phyloP scores from a whole-genome alignment of 2,329 filamentous ascomycete genomes.

The Thielaviopsis punctulata region DNA sequence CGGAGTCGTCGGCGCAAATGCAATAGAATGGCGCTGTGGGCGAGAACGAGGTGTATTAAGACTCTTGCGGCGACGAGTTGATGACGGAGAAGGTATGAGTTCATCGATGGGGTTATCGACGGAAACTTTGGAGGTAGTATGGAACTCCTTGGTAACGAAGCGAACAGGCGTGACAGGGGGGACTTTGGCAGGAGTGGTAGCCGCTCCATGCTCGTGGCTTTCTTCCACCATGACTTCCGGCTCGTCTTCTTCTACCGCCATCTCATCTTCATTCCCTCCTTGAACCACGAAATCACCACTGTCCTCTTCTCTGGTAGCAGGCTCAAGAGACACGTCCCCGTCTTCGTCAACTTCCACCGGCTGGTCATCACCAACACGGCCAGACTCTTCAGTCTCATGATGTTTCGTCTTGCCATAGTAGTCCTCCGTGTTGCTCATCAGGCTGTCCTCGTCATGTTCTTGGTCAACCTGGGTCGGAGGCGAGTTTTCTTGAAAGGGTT shows the following conservation, averaged over 20 bases:
- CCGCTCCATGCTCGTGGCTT: slow-evolving; percentile 4
- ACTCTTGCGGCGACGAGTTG: slow-evolving; percentile 25
- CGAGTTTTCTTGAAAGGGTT: slow-evolving; percentile 23
- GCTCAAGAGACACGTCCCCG: not conserved
- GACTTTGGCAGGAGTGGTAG: slow-evolving; percentile 17
- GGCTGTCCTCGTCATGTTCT: slow-evolving; percentile 48
- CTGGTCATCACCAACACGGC: not conserved
- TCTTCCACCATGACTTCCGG: not conserved
- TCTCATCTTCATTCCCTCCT: no score
- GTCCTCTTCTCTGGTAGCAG: not conserved
- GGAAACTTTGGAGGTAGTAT: slow-evolving; percentile 63
- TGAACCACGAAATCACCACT: no score
- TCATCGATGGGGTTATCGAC: slow-evolving; percentile 50
- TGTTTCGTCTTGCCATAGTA: not conserved
- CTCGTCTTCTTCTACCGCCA: not conserved
- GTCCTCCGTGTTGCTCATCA: not conserved
- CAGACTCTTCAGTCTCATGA: not conserved
- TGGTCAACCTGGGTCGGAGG: slow-evolving; percentile 44
- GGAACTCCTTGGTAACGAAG: slow-evolving; percentile 32
- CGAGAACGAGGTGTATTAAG: slow-evolving; percentile 11
- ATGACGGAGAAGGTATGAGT: slow-evolving; percentile 27
- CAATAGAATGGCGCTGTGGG: slow-evolving; percentile 7
- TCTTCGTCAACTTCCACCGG: not conserved
- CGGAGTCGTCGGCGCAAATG: slow-evolving; percentile 12
- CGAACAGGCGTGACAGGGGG: slow-evolving; percentile 40